These are phyloP conservation scores for Cucumis sativus DNA, from an alignment of 306 rosid genomes.

Conservation along the genomic window DNA sequence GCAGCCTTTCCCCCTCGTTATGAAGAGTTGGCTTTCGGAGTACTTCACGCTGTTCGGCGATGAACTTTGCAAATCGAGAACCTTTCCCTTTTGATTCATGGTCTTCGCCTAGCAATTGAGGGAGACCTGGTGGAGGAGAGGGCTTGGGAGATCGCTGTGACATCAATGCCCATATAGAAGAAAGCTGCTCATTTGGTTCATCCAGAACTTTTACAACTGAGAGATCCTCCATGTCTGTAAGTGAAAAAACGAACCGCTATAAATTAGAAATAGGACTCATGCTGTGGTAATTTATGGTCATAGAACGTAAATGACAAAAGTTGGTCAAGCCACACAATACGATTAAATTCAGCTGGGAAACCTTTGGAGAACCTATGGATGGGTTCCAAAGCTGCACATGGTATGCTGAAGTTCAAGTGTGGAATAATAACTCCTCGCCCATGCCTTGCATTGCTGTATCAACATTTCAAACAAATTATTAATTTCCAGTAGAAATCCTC, in stretches of 20 bases:
- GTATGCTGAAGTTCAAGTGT: slow-evolving; percentile 91
- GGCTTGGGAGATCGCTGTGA: slow-evolving; percentile 51
- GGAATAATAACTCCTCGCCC: slow-evolving; percentile 81
- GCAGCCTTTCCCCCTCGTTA: slow-evolving; percentile 26
- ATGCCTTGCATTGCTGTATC: slow-evolving; percentile 81
- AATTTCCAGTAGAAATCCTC: background rate
- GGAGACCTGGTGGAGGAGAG: slow-evolving; percentile 26
- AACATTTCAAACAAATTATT: slow-evolving; percentile 7
- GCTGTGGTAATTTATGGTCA: background rate
- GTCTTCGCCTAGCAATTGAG: slow-evolving; percentile 24
- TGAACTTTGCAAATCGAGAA: slow-evolving; percentile 62
- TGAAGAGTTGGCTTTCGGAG: slow-evolving; percentile 26
- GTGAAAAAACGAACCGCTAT: background rate
- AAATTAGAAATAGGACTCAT: background rate
- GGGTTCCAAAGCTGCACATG: slow-evolving; percentile 63
- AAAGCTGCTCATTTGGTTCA: slow-evolving; percentile 47
- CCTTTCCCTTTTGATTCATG: slow-evolving; percentile 46
- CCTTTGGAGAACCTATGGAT: slow-evolving; percentile 63
- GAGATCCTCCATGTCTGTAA: slow-evolving; percentile 50
- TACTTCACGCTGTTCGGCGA: slow-evolving; percentile 54
- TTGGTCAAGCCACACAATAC: too few species aligned
- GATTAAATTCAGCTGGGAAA: slow-evolving; percentile 1
- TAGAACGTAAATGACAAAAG: background rate
- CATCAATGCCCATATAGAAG: slow-evolving; percentile 80
- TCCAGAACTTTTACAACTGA: slow-evolving; percentile 53